Evolutionary conservation across 768 basidiomycete genomes (phyloP), one percentile per base, ranked within the genome.

Genomic region (Amanita exitialis): DNA sequence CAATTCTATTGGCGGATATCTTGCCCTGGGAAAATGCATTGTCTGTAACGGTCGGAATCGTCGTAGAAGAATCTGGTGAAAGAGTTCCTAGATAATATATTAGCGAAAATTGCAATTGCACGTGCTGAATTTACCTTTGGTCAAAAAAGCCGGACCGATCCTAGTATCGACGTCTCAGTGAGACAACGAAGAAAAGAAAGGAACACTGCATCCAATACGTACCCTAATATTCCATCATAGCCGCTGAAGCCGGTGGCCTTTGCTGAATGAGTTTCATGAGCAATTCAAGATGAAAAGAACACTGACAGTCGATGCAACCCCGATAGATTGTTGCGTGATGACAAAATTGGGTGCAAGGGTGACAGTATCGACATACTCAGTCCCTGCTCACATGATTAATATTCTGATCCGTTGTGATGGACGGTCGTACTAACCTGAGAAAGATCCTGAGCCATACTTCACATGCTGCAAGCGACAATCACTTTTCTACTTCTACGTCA

Each of bases 211-310:
- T 6, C 25, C 25, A 28, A 28, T 8, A 28, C 28, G 9, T 62
- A 82, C 80, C 83, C 82, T 18, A 85, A 54, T 54, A 86, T 83
- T 8, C 83, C 83, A 56, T 85, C 83, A 20, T 77, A 69, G 36
- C 73, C 76, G 18, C n/a, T 28, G 58, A 77, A 76, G 4, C 76
- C 82, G 2, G 46, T 28, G 0, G 76, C 69, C 64, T 62, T 16
- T n/a, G 8, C 32, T 36, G 49, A 3, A 28, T 28, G 32, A 46
- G 23, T 13, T 27, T 2, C 3, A 12, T 27, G 15, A 21, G 42
- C 20, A 41, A 20, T 10, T 37, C 1, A 20, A 25, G 20, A 16
- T 38, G 6, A 32, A 2, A 6, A 28, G 13, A 10, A 10, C 25
- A 27, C 55, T 44, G 18, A 67, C 68, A 0, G 23, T 60, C 4